phyloP scores from a whole-genome alignment of 2,329 filamentous ascomycete species.

The Alternaria hordeiaustralica region DNA sequence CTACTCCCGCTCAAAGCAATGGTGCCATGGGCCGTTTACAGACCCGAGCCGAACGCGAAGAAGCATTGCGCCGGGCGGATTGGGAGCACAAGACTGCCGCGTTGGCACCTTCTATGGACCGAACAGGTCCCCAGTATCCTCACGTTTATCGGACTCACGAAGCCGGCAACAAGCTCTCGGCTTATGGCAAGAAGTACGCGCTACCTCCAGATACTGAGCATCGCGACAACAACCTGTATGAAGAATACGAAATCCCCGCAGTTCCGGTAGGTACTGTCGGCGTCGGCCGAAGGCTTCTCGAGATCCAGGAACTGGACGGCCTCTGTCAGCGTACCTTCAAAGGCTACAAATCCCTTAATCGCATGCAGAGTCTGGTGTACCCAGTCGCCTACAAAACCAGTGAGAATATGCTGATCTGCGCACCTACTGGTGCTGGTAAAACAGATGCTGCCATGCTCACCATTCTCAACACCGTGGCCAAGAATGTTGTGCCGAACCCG shows the following conservation, averaged over 20 bases:
- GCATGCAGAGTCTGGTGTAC: slow-evolving; percentile 97
- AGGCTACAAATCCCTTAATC: slow-evolving; percentile 90
- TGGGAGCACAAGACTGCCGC: slow-evolving; percentile 80
- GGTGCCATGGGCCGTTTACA: slow-evolving; percentile 66
- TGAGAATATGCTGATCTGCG: slow-evolving; percentile 99
- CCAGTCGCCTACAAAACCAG: slow-evolving; percentile 94
- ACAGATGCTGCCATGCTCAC: slow-evolving; percentile 98
- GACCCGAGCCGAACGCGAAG: slow-evolving; percentile 78
- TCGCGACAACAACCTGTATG: slow-evolving; percentile 78
- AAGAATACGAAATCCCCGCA: slow-evolving; percentile 88
- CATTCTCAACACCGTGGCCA: slow-evolving; percentile 86
- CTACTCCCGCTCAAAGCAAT: slow-evolving; percentile 48
- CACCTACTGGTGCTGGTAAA: slow-evolving; percentile 97
- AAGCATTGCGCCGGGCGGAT: slow-evolving; percentile 76
- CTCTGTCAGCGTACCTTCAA: slow-evolving; percentile 91
- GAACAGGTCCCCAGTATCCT: slow-evolving; percentile 79
- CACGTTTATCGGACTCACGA: slow-evolving; percentile 88
- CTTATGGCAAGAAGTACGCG: slow-evolving; percentile 80
- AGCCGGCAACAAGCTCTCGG: slow-evolving; percentile 84
- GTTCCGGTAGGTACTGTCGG: slow-evolving; percentile 76
- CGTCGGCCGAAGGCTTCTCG: slow-evolving; percentile 74
- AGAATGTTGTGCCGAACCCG: slow-evolving; percentile 82
- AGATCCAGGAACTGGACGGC: slow-evolving; percentile 83
- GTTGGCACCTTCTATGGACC: slow-evolving; percentile 73
- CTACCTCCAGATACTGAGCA: slow-evolving; percentile 78